Evolutionary conservation across 2,329 filamentous ascomycete species (phyloP).

Genomic region (Clarireedia hainanense): DNA sequence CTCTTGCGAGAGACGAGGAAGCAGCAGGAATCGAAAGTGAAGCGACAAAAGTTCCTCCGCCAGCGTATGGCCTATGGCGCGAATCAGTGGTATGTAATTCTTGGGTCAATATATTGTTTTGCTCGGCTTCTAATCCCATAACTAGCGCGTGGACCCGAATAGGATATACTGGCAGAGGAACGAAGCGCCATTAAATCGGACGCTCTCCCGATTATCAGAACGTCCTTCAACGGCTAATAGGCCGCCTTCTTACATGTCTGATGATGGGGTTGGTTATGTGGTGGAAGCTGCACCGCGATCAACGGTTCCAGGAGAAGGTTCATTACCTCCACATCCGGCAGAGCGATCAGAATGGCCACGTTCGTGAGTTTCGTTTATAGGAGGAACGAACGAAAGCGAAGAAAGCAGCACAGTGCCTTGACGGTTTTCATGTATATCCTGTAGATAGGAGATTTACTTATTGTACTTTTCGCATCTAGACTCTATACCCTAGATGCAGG

Average conservation of each 20-base stretch:
- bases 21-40: slow-evolving; percentile 48
- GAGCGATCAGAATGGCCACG: neutral
- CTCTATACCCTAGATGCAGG: no score
- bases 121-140: neutral
- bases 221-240: slow-evolving; percentile 35
- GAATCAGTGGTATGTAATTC: slow-evolving; percentile 63
- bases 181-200: slow-evolving; percentile 18
- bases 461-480: no score
- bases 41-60: slow-evolving; percentile 55
- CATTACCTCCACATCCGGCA: neutral
- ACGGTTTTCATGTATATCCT: no score
- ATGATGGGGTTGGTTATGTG: slow-evolving; percentile 67
- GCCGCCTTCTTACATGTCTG: slow-evolving; percentile 69
- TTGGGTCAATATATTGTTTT: neutral
- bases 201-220: slow-evolving; percentile 12
- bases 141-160: slow-evolving; percentile 68
- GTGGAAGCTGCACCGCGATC: slow-evolving; percentile 58
- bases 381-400: no score
- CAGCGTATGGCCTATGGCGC: slow-evolving; percentile 80
- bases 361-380: no score
- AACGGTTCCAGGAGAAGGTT: slow-evolving; percentile 22
- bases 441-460: no score
- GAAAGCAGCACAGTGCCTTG: no score
- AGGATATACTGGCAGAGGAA: slow-evolving; percentile 71
- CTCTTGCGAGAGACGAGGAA: slow-evolving; percentile 68